A percentile compares a stretch with the other conserved stretches of the same genome.
These are phyloP conservation scores for Aphanomyces stellatus DNA, from an alignment of 352 stramenopile species.

Conservation along the genomic window DNA sequence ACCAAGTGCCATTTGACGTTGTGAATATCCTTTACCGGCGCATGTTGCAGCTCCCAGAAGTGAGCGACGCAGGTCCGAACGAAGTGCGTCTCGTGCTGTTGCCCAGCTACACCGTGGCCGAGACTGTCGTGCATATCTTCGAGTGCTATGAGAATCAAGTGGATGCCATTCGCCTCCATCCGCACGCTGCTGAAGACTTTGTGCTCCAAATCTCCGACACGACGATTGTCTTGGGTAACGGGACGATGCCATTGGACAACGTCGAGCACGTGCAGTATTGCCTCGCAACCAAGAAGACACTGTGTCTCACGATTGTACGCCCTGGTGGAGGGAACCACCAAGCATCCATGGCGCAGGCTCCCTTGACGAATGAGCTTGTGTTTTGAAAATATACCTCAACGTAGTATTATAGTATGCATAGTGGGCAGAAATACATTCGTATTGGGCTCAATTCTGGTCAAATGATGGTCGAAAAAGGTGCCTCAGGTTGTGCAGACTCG, in stretches of 20 bases:
- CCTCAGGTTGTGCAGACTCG: no score
- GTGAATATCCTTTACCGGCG: slow-evolving; percentile 71
- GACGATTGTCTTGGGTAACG: slow-evolving; percentile 34
- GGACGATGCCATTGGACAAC: slow-evolving; percentile 32
- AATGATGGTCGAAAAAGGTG: no score
- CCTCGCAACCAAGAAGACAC: slow-evolving; percentile 76
- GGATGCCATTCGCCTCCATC: slow-evolving; percentile 54
- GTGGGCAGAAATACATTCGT: no score
- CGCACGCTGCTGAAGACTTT: slow-evolving; percentile 72
- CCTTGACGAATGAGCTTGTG: no score
- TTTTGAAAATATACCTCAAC: no score
- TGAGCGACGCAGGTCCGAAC: slow-evolving; percentile 66
- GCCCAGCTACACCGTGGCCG: slow-evolving; percentile 64
- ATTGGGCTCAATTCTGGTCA: no score
- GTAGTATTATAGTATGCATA: no score
- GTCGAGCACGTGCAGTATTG: slow-evolving; percentile 81
- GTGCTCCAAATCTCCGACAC: slow-evolving; percentile 79
- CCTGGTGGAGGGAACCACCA: no score
- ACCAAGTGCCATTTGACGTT: slow-evolving; percentile 64
- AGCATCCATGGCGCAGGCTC: no score
- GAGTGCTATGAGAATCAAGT: slow-evolving; percentile 75
- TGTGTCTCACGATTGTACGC: slow-evolving; percentile 73
- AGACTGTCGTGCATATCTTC: slow-evolving; percentile 84
- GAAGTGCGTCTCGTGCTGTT: slow-evolving; percentile 79
- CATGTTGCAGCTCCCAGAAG: slow-evolving; percentile 76